Base-by-base conservation (phyloP, 495 filamentous ascomycete species). In the Schizothecium vesticola region DNA sequence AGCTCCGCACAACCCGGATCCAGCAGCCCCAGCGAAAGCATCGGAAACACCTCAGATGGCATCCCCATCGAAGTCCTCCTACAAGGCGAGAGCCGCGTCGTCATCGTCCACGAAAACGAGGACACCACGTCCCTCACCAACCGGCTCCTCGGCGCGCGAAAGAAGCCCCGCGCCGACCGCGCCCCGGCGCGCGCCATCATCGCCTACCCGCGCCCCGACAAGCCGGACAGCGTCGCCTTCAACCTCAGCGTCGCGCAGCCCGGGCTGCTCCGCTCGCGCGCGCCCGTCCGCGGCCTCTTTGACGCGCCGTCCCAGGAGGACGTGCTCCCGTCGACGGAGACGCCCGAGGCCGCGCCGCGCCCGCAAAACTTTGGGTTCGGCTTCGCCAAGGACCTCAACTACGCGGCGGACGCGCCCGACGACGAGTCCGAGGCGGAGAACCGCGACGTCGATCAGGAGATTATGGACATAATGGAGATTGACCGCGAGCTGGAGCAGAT, bases 31-130 rank as follows among this genome's bases (percentile, higher is more conserved):
- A 75, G 77, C 13, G 74, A 76, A 11, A 75, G 76, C 10, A 65
- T 26, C 22, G 2, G 61, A 0, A 29, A 8, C 43, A 33, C 64
- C 25, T 43, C 66, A 6, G 75, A 80, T 13, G 81, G 84, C 3
- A 73, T 83, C 4, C 85, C 83, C 23, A 67, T 80, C 22, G 89
- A 91, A 65, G 79, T 91, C 3, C 73, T 93, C 1, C 78, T 92
- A 6, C 82, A 86, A 9, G 87, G 88, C 36, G 90, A 93, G 72
- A 86, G 84, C 68, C 84, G 89, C 19, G 70, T 91, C 12, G 80
- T 89, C 29, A 80, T 90, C 51, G 78, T 91, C 24, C 84, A 87
- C 13, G 81, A 83, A 64, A 71, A 26, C 66, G 77, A 81, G 68
- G 66, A 78, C 61, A 76, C 76, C 28, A 72, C 75, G 12, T 77